Percentiles rank a stretch among this genome's conserved stretches.
Evolutionary conservation across 371 early-diverging fungal genomes (phyloP).

Genomic region (Mucor velutinosus): DNA sequence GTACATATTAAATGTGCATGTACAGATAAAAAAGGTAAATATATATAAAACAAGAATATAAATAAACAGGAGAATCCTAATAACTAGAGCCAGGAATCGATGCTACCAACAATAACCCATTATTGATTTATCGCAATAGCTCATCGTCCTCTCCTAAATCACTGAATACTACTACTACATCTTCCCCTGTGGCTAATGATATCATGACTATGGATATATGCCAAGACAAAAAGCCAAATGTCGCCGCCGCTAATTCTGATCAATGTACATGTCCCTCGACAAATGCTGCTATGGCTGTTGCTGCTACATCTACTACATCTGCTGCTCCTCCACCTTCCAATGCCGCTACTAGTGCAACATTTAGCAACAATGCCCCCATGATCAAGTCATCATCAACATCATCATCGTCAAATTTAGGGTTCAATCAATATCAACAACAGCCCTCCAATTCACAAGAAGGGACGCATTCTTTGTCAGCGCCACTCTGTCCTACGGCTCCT

Average conservation of each 20-base stretch:
- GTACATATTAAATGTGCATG: conserved; percentile 79
- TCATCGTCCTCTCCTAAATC: background rate
- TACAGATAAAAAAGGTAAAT: conserved; percentile 45
- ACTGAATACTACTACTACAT: background rate
- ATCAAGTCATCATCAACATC: conserved; percentile 1
- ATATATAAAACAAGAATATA: conserved; percentile 9
- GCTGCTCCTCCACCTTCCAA: background rate
- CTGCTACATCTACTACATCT: background rate
- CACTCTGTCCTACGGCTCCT: conserved; percentile 27
- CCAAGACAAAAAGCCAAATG: conserved; percentile 18
- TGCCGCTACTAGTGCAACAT: conserved; percentile 3
- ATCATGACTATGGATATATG: conserved; percentile 4
- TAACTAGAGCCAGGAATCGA: background rate
- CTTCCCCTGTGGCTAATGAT: conserved; percentile 3
- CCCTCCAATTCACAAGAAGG: conserved; percentile 7
- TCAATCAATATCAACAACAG: conserved; percentile 1
- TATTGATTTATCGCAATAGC: conserved; percentile 21
- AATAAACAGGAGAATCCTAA: background rate
- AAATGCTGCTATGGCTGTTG: background rate
- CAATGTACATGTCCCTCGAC: conserved; percentile 19
- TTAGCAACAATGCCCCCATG: background rate
- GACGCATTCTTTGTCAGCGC: conserved; percentile 21
- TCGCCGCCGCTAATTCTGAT: background rate
- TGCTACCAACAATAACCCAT: conserved; percentile 7
- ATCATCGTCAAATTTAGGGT: background rate